Evolutionary conservation across 148 eudicot genomes (phyloP).

Genomic region (Persicaria tinctoria): DNA sequence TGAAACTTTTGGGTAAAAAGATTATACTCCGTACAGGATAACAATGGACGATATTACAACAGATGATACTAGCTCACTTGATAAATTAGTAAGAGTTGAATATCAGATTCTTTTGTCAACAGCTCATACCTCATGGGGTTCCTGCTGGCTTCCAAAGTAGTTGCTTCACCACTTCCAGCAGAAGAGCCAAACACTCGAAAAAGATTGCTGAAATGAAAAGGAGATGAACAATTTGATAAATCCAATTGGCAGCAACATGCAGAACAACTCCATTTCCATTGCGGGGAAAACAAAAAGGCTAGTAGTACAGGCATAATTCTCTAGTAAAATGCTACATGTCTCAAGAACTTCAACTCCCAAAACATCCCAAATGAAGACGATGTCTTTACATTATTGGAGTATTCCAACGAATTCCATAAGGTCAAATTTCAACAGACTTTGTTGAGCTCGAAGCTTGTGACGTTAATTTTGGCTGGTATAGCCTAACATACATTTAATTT

Average conservation of each 20-base stretch:
- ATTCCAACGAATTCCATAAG: not conserved
- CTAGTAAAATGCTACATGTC: not conserved
- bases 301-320: not conserved
- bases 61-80: not conserved
- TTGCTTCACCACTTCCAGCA: conserved; percentile 34
- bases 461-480: not conserved
- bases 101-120: not conserved
- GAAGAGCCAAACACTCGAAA: conserved; percentile 45
- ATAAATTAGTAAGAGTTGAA: not conserved
- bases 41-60: too few relatives aligned
- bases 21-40: not conserved
- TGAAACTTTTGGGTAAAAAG: not conserved
- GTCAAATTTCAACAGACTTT: not conserved
- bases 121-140: conserved; percentile 32
- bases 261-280: not conserved
- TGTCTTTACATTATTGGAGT: not conserved
- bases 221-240: conserved; percentile 6
- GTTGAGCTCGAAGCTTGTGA: not conserved
- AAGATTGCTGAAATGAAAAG: conserved; percentile 27
- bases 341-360: not conserved
- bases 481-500: not conserved
- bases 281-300: not conserved
- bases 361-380: not conserved
- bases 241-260: conserved; percentile 1
- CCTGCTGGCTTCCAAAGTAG: conserved; percentile 45